These are phyloP conservation scores for Epichloe uncinata DNA, from an alignment of 2,329 filamentous ascomycete genomes.

Conservation along the genomic window DNA sequence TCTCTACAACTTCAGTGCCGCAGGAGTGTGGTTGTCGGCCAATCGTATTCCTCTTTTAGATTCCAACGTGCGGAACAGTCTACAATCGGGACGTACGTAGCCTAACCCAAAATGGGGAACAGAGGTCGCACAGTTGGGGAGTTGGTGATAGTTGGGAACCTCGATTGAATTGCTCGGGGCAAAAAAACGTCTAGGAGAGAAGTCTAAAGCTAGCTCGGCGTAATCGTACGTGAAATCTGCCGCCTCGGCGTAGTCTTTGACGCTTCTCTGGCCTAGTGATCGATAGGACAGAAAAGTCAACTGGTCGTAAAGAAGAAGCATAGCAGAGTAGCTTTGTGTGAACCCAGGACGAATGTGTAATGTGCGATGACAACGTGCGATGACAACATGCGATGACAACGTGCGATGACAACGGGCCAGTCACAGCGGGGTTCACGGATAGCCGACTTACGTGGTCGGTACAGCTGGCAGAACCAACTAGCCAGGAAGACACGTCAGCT, in stretches of 20 bases:
- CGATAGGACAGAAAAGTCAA: background rate
- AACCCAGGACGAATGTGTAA: background rate
- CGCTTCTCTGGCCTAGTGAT: too few relatives aligned
- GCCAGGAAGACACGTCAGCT: too few relatives aligned
- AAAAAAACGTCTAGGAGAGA: background rate
- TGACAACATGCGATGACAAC: background rate
- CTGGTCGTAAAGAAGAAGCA: background rate
- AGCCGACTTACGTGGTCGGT: background rate
- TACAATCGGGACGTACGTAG: background rate
- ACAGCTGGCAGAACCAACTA: too few relatives aligned
- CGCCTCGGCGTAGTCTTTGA: background rate
- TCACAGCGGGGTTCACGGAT: background rate
- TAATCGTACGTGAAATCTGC: background rate
- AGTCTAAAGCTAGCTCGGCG: background rate
- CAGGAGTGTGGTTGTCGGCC: background rate
- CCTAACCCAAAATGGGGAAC: background rate
- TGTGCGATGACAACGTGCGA: background rate
- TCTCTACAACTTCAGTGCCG: background rate
- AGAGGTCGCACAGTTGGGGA: background rate
- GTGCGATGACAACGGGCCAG: constrained; percentile 1
- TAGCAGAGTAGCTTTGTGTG: background rate
- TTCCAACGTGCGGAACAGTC: background rate
- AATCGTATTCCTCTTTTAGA: background rate
- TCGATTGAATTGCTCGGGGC: background rate
- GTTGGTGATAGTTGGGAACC: background rate